phyloP scores from a whole-genome alignment of 2,329 filamentous ascomycete genomes.

The Bipolaris zeicola region DNA sequence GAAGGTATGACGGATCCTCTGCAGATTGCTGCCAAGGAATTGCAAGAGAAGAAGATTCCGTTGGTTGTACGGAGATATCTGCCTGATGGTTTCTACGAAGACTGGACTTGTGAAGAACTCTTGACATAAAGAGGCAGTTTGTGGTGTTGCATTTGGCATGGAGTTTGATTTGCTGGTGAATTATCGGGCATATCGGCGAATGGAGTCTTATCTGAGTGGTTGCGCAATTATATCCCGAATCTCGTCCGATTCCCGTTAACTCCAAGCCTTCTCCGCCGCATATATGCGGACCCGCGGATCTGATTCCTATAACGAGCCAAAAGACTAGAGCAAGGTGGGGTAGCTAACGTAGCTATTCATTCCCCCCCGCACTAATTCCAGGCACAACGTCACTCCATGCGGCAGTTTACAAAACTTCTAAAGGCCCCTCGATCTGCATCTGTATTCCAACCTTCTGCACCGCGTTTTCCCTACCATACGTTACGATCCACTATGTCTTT shows the following conservation, averaged over 20 bases:
- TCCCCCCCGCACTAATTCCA: conserved; percentile 40
- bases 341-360: conserved; percentile 31
- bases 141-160: conserved; percentile 40
- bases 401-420: conserved; percentile 32
- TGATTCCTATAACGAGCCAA: conserved; percentile 30
- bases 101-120: conserved; percentile 98
- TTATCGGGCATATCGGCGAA: conserved; percentile 42
- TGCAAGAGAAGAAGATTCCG: conserved; percentile 98
- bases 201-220: conserved; percentile 36
- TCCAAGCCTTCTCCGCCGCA: conserved; percentile 31
- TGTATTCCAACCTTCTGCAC: conserved; percentile 15
- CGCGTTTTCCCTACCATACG: conserved; percentile 19
- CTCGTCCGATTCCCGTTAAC: conserved; percentile 38
- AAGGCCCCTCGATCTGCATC: conserved; percentile 19
- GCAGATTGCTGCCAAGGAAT: conserved; percentile 96
- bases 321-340: conserved; percentile 40
- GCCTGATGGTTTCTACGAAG: conserved; percentile 98
- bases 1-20: conserved; percentile 97
- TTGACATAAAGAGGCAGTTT: conserved; percentile 51
- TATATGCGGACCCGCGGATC: conserved; percentile 43
- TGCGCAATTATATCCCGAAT: conserved; percentile 41
- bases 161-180: conserved; percentile 41
- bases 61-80: conserved; percentile 93
- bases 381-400: conserved; percentile 41
- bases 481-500: conserved; percentile 63